These are phyloP conservation scores for Verticillium nonalfalfae DNA, from an alignment of 2,329 filamentous ascomycete genomes.

Conservation along the genomic window DNA sequence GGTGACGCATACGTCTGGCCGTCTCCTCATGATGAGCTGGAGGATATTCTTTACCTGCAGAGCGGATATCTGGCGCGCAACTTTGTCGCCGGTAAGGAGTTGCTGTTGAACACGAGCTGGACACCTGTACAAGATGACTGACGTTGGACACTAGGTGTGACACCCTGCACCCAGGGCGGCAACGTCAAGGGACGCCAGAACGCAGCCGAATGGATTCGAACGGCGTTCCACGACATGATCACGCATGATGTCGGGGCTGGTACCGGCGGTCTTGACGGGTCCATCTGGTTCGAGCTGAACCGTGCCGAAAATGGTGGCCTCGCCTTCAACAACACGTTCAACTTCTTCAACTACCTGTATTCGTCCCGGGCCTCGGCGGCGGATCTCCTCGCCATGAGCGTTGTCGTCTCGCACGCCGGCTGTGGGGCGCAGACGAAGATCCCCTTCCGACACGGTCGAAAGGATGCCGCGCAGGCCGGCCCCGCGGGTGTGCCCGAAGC, in stretches of 20 bases:
- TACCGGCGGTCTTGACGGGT: slow-evolving; percentile 21
- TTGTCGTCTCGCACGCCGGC: slow-evolving; percentile 15
- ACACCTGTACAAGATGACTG: background rate
- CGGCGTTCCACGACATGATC: slow-evolving; percentile 22
- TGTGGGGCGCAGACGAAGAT: slow-evolving; percentile 16
- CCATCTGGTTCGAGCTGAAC: slow-evolving; percentile 21
- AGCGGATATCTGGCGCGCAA: slow-evolving; percentile 13
- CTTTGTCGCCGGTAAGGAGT: slow-evolving; percentile 14
- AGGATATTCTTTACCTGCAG: slow-evolving; percentile 14
- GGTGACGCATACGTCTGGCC: slow-evolving; percentile 14
- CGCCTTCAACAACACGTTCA: slow-evolving; percentile 22
- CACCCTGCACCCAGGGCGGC: slow-evolving; percentile 14
- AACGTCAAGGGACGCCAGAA: slow-evolving; percentile 16
- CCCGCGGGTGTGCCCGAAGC: slow-evolving; percentile 17
- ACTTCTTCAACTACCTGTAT: slow-evolving; percentile 15
- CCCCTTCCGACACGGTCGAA: slow-evolving; percentile 16
- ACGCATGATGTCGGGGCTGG: slow-evolving; percentile 18
- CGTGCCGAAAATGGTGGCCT: slow-evolving; percentile 20
- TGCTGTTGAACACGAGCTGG: background rate
- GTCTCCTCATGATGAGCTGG: slow-evolving; percentile 12
- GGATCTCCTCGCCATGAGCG: slow-evolving; percentile 24
- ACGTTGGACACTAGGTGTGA: slow-evolving; percentile 2
- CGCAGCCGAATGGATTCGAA: slow-evolving; percentile 23
- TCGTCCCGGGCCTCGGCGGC: slow-evolving; percentile 15
- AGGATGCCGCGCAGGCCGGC: slow-evolving; percentile 17